Evolutionary conservation across 257 asterid species (phyloP), one percentile per base, ranked within the genome.

Genomic region (Solanum tarapatanum): DNA sequence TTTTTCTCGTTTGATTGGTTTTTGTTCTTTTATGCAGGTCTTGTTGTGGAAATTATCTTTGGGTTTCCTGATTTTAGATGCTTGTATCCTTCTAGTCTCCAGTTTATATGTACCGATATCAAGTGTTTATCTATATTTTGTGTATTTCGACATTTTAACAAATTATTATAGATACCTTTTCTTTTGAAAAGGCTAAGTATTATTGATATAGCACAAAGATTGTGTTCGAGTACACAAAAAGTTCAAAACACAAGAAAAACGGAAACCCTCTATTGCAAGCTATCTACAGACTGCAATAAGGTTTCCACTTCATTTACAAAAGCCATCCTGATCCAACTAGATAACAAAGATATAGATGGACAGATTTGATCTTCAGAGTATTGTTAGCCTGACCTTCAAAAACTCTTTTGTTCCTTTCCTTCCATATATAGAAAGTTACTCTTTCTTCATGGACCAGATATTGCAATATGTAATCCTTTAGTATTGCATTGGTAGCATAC

Each of bases 81-180:
- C 94, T 88, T 96, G 99, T 96, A 96, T 96, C 99, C 98, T 36
- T 87, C 73, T 82, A 23, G 26, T 80, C 21, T 30, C 70, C 7
- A 30, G 19, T 51, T 82, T 39, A 48, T 82, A 17, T 16, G 21
- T 16, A 48, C 69, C 39, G 0, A 28, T 45, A 43, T 45, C 68
- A 28, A 45, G 43, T 19, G 39, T 28, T 28, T 28, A 28, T 82
- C 41, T 48, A 17, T 19, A 5, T 17, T 79, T 30, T 45, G 5
- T 39, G 88, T 28, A 19, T 68, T 69, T 32, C 8, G 13, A 5
- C 19, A 55, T 64, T 80, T 58, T 28, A 13, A 6, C 36, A 39
- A 36, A 6, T 68, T 66, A 11, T 83, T 33, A 36, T 36, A 21
- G 16, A 33, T 73, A 17, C 2, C 11, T 72, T 4, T 72, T 72